Conservation (phyloP, 495 filamentous ascomycete genomes). For the Trichoderma virens region DNA sequence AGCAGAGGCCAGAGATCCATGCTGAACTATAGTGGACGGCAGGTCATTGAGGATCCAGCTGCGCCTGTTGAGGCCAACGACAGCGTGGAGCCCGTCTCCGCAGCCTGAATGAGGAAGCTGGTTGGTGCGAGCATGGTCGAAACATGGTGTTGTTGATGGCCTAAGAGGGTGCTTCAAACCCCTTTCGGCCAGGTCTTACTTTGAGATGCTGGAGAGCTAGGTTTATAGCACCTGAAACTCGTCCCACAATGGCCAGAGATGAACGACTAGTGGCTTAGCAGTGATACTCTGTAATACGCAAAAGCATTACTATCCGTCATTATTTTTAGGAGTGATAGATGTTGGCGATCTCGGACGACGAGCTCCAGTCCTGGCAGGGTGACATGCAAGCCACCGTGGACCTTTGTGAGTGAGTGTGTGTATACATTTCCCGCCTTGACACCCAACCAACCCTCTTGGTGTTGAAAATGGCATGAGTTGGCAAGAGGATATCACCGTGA, state of each 20-base stretch:
- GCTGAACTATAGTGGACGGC: conserved; percentile 36
- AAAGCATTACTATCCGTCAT: neutral
- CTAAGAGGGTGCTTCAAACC: neutral
- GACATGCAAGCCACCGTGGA: neutral
- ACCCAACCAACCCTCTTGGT: neutral
- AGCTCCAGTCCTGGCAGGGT: neutral
- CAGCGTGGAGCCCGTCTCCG: conserved; percentile 28
- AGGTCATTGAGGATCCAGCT: conserved; percentile 41
- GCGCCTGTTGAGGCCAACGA: conserved; percentile 31
- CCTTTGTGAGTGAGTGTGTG: neutral
- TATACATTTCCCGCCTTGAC: neutral
- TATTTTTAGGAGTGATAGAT: neutral
- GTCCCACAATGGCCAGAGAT: conserved; percentile 5
- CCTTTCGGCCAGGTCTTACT: neutral
- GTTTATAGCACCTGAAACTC: neutral
- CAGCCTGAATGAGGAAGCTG: conserved; percentile 9
- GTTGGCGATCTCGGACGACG: too few relatives aligned
- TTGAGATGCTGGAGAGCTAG: neutral
- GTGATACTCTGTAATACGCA: neutral
- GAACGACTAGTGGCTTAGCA: neutral
- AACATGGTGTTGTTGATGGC: neutral
- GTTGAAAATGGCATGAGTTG: neutral
- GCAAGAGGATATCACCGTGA: neutral
- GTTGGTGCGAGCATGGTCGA: neutral
- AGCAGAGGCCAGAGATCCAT: conserved; percentile 32